A percentile compares a stretch with the other conserved stretches of the same genome.
Conservation (phyloP, 176 grass and related monocot species). For the Cocos nucifera region DNA sequence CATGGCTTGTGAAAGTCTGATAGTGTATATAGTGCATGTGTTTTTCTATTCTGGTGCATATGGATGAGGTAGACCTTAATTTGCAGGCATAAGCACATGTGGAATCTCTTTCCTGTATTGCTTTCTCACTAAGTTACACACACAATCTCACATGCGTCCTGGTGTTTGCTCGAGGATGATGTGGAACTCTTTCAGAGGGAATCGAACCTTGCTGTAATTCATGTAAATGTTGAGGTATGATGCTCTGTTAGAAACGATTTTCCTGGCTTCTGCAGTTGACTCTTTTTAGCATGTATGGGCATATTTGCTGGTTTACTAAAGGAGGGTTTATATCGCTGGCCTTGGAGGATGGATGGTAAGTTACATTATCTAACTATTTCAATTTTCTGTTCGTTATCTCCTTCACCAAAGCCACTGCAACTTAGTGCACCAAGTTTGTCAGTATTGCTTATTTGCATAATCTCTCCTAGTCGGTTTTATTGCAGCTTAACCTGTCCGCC, state of each 20-base stretch:
- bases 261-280: conserved; percentile 7
- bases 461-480: too few relatives aligned
- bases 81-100: conserved; percentile 31
- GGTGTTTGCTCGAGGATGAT: conserved; percentile 29
- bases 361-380: too few relatives aligned
- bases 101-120: conserved; percentile 22
- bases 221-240: conserved; percentile 55
- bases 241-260: conserved; percentile 27
- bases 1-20: not conserved
- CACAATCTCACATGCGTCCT: conserved; percentile 13
- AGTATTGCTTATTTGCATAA: too few relatives aligned
- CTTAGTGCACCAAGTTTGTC: too few relatives aligned
- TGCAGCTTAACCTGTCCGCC: too few relatives aligned
- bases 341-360: conserved; percentile 3
- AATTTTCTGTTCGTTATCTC: too few relatives aligned
- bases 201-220: conserved; percentile 36
- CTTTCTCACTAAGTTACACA: conserved; percentile 25
- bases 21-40: too few relatives aligned
- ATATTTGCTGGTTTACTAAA: conserved; percentile 6
- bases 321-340: not conserved
- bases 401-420: too few relatives aligned
- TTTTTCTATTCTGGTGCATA: too few relatives aligned
- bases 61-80: conserved; percentile 15
- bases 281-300: not conserved
- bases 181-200: conserved; percentile 28